Base-by-base conservation (phyloP, 495 filamentous ascomycete genomes). In the Tirmania nivea region DNA sequence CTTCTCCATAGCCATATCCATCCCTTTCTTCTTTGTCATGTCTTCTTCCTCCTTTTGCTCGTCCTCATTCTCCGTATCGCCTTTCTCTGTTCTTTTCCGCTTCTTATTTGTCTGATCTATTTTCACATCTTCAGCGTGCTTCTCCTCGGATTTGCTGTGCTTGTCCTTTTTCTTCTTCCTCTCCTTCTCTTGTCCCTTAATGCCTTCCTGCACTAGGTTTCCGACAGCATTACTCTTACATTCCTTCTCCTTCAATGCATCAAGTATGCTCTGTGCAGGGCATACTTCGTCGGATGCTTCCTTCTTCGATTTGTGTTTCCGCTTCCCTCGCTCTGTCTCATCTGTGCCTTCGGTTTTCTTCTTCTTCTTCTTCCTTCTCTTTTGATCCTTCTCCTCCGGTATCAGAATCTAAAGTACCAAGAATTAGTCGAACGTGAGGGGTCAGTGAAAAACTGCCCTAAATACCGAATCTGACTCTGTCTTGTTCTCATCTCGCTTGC, bases 21-120 rank as follows among this genome's bases (percentile, higher is more conserved):
- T 52, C 45, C 52, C 53, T 55, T 60, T 42, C 42, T 48, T 52
- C 48, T 60, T 53, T 55, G 55, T 58, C 34, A 60, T 57, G 49
- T 59, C 54, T 50, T 63, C 47, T 12, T 54, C 35, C 35, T n/a
- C 16, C 57, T 57, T 58, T 49, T 59, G 57, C 14, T 55, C 25
- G 51, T 61, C 62, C 55, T 67, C 60, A 60, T 64, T 52, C 25
- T 37, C 39, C 19, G 35, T 39, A 8, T 58, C 53, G 25, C 12
- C 14, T 34, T 10, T 39, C 16, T 53, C 34, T 11, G 14, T 39
- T n/a, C 21, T 53, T 54, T 54, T 7, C n/a, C 10, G 21, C 52
- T 59, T 55, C 10, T 49, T 31, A 3, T 31, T 7, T 31, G 25
- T 7, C 25, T 31, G 25, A 31, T 31, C 1, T 31, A 31, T 31